Evolutionary conservation across 192 early-diverging fungal species (phyloP), one percentile per base, ranked within the genome.

Genomic region (Coemansia sp.): DNA sequence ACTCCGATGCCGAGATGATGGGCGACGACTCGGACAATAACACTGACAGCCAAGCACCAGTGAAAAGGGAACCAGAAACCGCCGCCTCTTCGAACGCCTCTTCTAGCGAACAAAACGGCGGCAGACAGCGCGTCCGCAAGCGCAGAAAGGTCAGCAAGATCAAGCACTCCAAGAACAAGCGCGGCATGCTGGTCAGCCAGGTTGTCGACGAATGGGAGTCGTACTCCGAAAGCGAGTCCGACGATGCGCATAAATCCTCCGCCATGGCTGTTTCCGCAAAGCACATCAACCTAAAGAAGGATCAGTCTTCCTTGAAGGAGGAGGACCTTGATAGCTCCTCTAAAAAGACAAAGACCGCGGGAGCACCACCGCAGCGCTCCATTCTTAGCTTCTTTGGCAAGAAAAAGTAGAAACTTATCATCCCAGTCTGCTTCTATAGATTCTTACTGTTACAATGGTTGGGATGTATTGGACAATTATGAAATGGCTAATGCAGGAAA

Each of bases 131-230:
- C 36, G 64, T 74, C 27, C 77, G 71, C 57, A 73, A 80, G 47
- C 77, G 64, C 55, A 70, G 77, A 67, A 80, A 80, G 64, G 68
- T 80, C 33, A 74, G 37, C 45, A 65, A 57, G 61, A 29, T 74
- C 64, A 70, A 74, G 61, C 77, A 80, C 57, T 64, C 67, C 13
- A 80, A 73, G 37, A 80, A 80, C 52, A 70, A 57, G 58, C 71
- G 77, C 22, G 77, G 77, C 23, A 80, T 80, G 77, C 57, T 80
- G 53, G 77, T 80, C 14, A 67, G 67, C 33, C 58, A 80, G 61
- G 62, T 72, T 2, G 77, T 80, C 53, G 67, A 80, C 1, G 70
- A 61, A 38, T 79, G 76, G 76, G 76, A 79, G 54, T 79, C 76
- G 40, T 79, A 67, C 37, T 79, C 70, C 8, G 76, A 74, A 45